Conservation (phyloP, 768 basidiomycete genomes). For the Sistotremastrum suecicum region DNA sequence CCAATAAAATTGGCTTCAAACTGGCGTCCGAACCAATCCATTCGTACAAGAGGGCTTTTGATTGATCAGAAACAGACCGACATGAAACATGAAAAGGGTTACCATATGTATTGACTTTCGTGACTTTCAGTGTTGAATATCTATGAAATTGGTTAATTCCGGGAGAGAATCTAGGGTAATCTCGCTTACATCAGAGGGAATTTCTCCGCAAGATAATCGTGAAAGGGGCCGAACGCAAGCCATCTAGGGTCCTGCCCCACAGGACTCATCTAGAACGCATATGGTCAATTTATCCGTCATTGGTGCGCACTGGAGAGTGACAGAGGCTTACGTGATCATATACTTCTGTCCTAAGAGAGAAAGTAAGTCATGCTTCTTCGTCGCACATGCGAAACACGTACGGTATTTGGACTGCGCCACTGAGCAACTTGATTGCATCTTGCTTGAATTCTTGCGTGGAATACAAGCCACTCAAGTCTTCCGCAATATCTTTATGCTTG, state of each 20-base stretch:
- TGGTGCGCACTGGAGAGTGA: too few relatives aligned
- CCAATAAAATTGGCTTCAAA: constrained; percentile 56
- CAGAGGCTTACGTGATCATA: constrained; percentile 18
- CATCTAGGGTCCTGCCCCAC: constrained; percentile 38
- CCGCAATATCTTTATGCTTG: constrained; percentile 21
- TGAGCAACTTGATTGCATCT: constrained; percentile 23
- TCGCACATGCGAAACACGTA: constrained; percentile 1
- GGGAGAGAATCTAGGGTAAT: neutral
- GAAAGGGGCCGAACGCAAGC: constrained; percentile 38
- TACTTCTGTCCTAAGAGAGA: constrained; percentile 30
- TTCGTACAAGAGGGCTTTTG: constrained; percentile 36
- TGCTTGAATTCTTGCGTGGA: constrained; percentile 21
- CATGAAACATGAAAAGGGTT: too few relatives aligned
- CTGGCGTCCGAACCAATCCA: constrained; percentile 51
- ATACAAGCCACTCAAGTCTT: constrained; percentile 16
- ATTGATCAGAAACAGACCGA: too few relatives aligned
- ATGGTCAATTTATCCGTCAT: too few relatives aligned
- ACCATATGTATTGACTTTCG: constrained; percentile 65
- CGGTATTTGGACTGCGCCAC: constrained; percentile 21
- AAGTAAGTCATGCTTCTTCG: constrained; percentile 13
- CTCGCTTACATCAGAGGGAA: constrained; percentile 46
- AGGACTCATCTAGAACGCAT: constrained; percentile 21
- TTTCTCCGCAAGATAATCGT: constrained; percentile 37
- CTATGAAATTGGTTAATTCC: constrained; percentile 18
- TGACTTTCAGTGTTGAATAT: constrained; percentile 42